These are phyloP conservation scores for Neurospora cerealis DNA, from an alignment of 495 filamentous ascomycete genomes.

Conservation along the genomic window DNA sequence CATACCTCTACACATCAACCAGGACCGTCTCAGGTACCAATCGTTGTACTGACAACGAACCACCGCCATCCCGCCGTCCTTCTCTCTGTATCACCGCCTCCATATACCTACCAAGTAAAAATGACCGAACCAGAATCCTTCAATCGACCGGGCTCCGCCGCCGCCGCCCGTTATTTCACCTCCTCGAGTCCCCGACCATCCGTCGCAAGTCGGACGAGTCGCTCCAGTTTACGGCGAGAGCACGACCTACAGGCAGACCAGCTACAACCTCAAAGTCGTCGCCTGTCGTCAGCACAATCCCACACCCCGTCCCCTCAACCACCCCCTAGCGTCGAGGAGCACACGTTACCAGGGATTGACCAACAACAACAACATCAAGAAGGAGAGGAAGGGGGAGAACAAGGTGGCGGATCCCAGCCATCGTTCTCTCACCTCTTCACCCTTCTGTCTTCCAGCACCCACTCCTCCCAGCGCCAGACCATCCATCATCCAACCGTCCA, in stretches of 20 bases:
- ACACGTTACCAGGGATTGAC: background rate
- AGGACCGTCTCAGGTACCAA: background rate
- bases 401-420: constrained; percentile 12
- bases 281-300: constrained; percentile 12
- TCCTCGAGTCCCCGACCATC: constrained; percentile 20
- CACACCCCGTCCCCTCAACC: constrained; percentile 7
- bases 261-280: constrained; percentile 1
- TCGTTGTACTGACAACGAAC: background rate
- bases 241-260: constrained; percentile 11
- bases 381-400: background rate
- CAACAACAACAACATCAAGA: constrained; percentile 1
- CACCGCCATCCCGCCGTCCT: background rate
- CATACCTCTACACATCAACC: background rate
- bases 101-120: background rate
- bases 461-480: constrained; percentile 22
- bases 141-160: constrained; percentile 18
- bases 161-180: constrained; percentile 7
- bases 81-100: background rate
- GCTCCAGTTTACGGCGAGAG: constrained; percentile 21
- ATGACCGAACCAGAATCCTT: constrained; percentile 16
- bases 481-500: constrained; percentile 70
- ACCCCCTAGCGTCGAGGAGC: background rate
- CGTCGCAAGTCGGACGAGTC: constrained; percentile 16
- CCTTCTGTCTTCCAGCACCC: constrained; percentile 42
- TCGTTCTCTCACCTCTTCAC: constrained; percentile 58